A percentile compares a stretch with the other conserved stretches of the same genome.
Conservation (phyloP, 139 green algal species). For the Chlorokybus atmophyticus region DNA sequence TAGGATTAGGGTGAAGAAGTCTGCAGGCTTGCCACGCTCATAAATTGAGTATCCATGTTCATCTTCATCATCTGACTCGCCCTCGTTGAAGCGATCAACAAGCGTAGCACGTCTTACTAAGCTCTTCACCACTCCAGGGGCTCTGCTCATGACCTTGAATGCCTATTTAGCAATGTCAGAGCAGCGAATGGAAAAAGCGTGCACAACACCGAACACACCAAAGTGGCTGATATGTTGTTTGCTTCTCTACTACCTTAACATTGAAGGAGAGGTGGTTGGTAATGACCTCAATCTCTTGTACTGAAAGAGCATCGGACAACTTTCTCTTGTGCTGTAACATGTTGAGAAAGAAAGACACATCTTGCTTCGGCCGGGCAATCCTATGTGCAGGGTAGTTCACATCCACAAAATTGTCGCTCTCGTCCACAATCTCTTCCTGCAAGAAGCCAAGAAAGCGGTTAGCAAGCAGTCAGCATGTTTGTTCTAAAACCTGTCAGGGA, state of each 20-base stretch:
- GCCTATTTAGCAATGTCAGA: no score
- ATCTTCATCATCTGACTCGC: background rate
- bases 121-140: background rate
- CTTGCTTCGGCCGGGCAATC: background rate
- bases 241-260: background rate
- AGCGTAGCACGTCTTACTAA: background rate
- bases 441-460: no score
- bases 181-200: no score
- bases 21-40: background rate
- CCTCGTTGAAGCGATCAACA: background rate
- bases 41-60: background rate
- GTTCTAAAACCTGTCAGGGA: no score
- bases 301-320: background rate
- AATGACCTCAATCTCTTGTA: background rate
- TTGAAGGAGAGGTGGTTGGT: background rate
- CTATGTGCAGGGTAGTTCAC: conserved; percentile 1
- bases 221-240: no score
- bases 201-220: no score
- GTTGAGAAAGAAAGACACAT: background rate
- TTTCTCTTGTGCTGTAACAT: background rate
- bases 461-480: no score
- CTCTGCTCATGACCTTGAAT: background rate
- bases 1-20: conserved; percentile 33
- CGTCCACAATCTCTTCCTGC: conserved; percentile 45
- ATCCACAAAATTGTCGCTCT: conserved; percentile 34